A percentile compares a stretch with the other conserved stretches of the same genome.
Evolutionary conservation across 2,329 filamentous ascomycete species (phyloP).

Genomic region (Trichoderma aggressivum): DNA sequence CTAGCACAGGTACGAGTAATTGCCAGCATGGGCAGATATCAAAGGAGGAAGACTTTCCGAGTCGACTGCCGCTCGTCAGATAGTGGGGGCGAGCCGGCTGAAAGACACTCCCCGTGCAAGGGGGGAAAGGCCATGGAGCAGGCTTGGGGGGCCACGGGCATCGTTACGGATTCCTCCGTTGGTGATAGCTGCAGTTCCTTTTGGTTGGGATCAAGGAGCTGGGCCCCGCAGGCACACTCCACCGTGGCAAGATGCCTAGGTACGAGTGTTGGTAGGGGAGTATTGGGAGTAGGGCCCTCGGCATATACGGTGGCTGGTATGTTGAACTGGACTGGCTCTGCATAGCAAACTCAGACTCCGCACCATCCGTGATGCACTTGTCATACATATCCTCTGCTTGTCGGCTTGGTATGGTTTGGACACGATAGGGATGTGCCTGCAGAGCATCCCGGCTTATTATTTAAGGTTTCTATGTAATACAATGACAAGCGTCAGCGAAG

Average conservation of each 20-base stretch:
- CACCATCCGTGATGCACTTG: background rate
- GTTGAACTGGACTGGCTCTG: background rate
- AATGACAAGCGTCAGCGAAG: background rate
- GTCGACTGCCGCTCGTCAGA: constrained; percentile 3
- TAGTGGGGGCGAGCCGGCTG: background rate
- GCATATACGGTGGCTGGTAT: background rate
- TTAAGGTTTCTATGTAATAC: background rate
- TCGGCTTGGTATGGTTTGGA: background rate
- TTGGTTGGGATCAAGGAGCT: background rate
- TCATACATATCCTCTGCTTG: background rate
- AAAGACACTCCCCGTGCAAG: background rate
- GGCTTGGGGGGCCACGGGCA: background rate
- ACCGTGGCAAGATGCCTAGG: background rate
- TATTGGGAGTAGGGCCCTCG: background rate
- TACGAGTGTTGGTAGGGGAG: background rate
- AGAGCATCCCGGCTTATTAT: background rate
- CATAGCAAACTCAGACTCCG: background rate
- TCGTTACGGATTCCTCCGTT: background rate
- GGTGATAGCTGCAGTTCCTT: background rate
- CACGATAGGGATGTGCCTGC: background rate
- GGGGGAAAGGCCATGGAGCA: background rate
- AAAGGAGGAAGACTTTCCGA: background rate
- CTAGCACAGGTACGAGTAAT: background rate
- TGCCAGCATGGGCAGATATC: background rate
- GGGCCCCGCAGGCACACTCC: background rate